Evolutionary conservation across 2,329 filamentous ascomycete species (phyloP).

Genomic region (Arthrocladium fulminans): DNA sequence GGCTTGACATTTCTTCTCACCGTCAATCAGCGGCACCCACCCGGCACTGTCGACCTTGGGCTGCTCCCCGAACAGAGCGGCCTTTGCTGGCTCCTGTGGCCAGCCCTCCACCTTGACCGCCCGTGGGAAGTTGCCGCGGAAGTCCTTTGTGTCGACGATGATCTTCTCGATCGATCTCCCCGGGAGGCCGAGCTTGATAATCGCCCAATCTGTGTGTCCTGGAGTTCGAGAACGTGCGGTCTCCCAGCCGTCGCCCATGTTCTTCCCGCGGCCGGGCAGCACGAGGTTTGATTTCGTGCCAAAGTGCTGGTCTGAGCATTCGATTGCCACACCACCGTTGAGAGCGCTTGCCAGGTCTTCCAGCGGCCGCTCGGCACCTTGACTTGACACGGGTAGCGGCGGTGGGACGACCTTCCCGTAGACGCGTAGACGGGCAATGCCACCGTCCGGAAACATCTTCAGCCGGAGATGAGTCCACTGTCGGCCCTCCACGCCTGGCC

Average conservation of each 20-base stretch:
- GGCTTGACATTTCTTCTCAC: constrained; percentile 31
- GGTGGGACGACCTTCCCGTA: constrained; percentile 36
- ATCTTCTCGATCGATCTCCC: constrained; percentile 30
- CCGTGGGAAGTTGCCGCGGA: constrained; percentile 36
- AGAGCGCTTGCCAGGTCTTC: constrained; percentile 36
- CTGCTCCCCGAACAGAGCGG: constrained; percentile 22
- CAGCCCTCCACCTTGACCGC: constrained; percentile 33
- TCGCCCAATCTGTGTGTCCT: constrained; percentile 37
- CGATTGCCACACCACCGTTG: constrained; percentile 32
- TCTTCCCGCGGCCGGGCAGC: constrained; percentile 35
- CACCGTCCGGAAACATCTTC: constrained; percentile 40
- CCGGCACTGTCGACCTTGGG: constrained; percentile 28
- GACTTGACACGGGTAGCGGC: constrained; percentile 13
- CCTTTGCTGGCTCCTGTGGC: constrained; percentile 18
- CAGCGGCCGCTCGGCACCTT: constrained; percentile 15
- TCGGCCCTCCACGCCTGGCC: constrained; percentile 20
- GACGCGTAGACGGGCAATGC: constrained; percentile 34
- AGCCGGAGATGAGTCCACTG: constrained; percentile 36
- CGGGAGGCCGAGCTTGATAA: constrained; percentile 32
- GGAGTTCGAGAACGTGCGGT: constrained; percentile 32
- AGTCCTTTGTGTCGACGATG: constrained; percentile 38
- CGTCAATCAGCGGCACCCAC: constrained; percentile 31
- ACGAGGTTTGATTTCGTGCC: constrained; percentile 33
- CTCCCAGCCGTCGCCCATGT: constrained; percentile 40
- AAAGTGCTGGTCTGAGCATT: constrained; percentile 35